Percentiles rank a stretch among this genome's conserved stretches.
Evolutionary conservation across 2,329 filamentous ascomycete species (phyloP).

Genomic region (Coccinonectria pachysandricola): DNA sequence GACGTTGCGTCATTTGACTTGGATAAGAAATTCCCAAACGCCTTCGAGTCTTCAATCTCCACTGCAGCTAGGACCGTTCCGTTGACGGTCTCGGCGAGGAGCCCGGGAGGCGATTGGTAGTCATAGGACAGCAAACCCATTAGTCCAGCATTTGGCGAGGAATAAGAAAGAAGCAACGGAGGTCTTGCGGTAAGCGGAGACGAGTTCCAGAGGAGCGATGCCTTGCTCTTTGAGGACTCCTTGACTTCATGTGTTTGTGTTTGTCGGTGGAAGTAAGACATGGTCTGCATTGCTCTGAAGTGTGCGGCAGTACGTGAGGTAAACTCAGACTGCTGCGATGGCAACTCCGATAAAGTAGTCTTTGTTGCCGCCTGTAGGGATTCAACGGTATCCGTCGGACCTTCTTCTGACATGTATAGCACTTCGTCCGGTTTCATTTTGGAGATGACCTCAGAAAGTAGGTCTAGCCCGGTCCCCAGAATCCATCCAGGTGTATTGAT

Average conservation of each 20-base stretch:
- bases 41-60: conserved; percentile 42
- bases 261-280: conserved; percentile 62
- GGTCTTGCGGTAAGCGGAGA: conserved; percentile 44
- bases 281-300: conserved; percentile 62
- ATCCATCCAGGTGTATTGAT: conserved; percentile 71
- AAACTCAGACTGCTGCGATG: conserved; percentile 48
- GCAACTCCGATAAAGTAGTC: conserved; percentile 39
- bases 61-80: conserved; percentile 61
- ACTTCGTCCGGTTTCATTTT: conserved; percentile 48
- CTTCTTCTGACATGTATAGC: conserved; percentile 58
- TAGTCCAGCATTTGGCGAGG: conserved; percentile 39
- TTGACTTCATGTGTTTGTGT: conserved; percentile 10
- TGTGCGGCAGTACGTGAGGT: conserved; percentile 53
- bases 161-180: conserved; percentile 55
- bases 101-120: conserved; percentile 46
- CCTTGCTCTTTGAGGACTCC: conserved; percentile 1
- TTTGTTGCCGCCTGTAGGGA: conserved; percentile 35
- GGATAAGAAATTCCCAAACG: conserved; percentile 29
- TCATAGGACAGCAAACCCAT: conserved; percentile 59
- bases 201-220: conserved; percentile 35
- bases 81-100: conserved; percentile 56
- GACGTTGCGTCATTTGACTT: conserved; percentile 11
- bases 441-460: conserved; percentile 48
- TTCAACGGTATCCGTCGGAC: conserved; percentile 46
- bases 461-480: conserved; percentile 56